A percentile compares a stretch with the other conserved stretches of the same genome.
These are phyloP conservation scores for Marsdenia floribunda DNA, from an alignment of 257 asterid species.

Conservation along the genomic window DNA sequence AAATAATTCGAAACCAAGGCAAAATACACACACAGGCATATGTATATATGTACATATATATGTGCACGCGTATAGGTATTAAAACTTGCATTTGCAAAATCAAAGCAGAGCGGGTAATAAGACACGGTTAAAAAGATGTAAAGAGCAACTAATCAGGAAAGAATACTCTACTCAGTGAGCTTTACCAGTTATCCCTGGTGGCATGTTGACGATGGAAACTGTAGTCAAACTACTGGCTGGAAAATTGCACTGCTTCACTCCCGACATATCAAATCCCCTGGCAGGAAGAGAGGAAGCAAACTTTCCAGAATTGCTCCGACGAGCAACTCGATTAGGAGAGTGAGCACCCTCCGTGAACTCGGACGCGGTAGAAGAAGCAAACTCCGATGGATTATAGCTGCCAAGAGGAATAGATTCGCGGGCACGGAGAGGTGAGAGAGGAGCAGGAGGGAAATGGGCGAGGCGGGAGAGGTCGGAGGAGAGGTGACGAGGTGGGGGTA, in stretches of 20 bases:
- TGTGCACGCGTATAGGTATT: background rate
- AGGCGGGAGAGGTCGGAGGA: conserved; percentile 44
- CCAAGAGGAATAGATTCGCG: conserved; percentile 60
- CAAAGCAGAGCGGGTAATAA: background rate
- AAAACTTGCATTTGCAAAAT: background rate
- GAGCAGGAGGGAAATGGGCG: conserved; percentile 33
- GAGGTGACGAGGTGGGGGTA: conserved; percentile 70
- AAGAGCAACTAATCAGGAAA: background rate
- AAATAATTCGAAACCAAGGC: background rate
- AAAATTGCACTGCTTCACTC: conserved; percentile 35
- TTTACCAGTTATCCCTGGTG: conserved; percentile 37
- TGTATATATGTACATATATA: no score
- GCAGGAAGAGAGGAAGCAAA: conserved; percentile 64
- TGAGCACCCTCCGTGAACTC: conserved; percentile 47
- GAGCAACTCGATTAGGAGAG: conserved; percentile 35
- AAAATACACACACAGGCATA: background rate
- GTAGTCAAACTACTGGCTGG: conserved; percentile 34
- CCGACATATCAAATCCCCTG: conserved; percentile 48
- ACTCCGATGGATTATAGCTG: conserved; percentile 76
- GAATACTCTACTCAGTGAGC: background rate
- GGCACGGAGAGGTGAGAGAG: conserved; percentile 41
- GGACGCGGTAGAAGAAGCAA: conserved; percentile 42
- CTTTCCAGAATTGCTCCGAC: conserved; percentile 48
- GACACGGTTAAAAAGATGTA: background rate
- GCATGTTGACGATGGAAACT: conserved; percentile 33